Base-by-base conservation (phyloP, 495 filamentous ascomycete species). In the Neurospora hispaniola region DNA sequence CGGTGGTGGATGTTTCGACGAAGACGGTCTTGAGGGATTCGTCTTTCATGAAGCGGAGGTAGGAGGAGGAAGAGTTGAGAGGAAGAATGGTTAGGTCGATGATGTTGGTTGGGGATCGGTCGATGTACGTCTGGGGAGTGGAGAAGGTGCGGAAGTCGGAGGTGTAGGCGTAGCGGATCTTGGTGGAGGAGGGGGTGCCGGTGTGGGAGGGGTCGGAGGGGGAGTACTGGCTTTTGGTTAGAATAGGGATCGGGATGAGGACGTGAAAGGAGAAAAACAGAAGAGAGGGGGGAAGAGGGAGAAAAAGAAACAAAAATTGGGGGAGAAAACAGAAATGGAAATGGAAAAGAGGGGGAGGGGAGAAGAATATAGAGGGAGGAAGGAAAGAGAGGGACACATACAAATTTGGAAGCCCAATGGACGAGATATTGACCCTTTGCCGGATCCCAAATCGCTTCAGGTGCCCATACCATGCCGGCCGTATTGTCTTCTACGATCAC, bases 401-500 rank as follows among this genome's bases (percentile, higher is more conserved):
- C 83, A 62, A 88, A 87, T 73, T 85, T 86, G 4, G 82, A 85
- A 8, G 86, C 85, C 86, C 85, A 88, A 72, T 86, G 81, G 31
- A 88, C 85, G 2, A 87, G 75, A 62, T 87, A 88, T 82, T 84
- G 71, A 46, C 81, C 78, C 75, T 86, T 85, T 2, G 78, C 77
- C 0, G 82, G 78, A 72, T 88, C 84, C 86, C 85, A 87, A 68
- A 87, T 83, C 0, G 85, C 85, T 62, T 85, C 85, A 1, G 86
- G 86, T 14, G 85, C 85, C 85, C 86, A 88, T 0, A 88, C 86
- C 86, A 88, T 88, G 14, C 85, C 86, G 4, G 85, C 86, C 5
- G 78, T 85, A 12, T 75, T 74, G 59, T 85, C 82, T 73, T 88
- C 85, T 2, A 87, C 85, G 2, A 75, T 76, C 2, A 86, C 85